Evolutionary conservation across 1,139 yeast genomes (phyloP).

Genomic region (Chernovozyma sophiae-reginae): DNA sequence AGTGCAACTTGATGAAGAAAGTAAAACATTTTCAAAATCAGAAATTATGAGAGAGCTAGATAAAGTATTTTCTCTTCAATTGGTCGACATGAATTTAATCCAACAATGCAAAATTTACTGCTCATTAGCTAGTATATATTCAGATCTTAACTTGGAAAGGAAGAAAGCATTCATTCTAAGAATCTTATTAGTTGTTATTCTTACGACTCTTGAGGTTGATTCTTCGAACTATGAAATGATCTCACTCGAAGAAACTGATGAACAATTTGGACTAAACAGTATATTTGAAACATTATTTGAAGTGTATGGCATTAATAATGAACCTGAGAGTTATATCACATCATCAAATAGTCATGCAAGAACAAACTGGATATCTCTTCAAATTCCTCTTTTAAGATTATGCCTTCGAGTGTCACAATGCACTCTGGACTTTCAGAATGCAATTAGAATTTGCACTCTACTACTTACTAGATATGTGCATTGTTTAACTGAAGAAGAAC

Average conservation of each 20-base stretch:
- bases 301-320: slow-evolving; percentile 37
- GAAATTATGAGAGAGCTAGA: slow-evolving; percentile 53
- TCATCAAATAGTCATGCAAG: slow-evolving; percentile 20
- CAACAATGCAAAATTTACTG: slow-evolving; percentile 62
- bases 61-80: slow-evolving; percentile 33
- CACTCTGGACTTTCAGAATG: slow-evolving; percentile 42
- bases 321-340: slow-evolving; percentile 22
- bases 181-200: slow-evolving; percentile 49
- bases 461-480: slow-evolving; percentile 54
- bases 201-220: slow-evolving; percentile 34
- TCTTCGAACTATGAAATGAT: slow-evolving; percentile 11
- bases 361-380: slow-evolving; percentile 52
- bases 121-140: slow-evolving; percentile 62
- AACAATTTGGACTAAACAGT: slow-evolving; percentile 15
- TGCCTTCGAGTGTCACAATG: slow-evolving; percentile 53
- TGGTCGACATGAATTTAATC: slow-evolving; percentile 40
- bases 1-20: slow-evolving; percentile 11
- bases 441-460: slow-evolving; percentile 46
- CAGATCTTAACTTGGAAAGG: slow-evolving; percentile 56
- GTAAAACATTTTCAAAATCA: slow-evolving; percentile 21
- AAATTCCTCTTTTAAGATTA: slow-evolving; percentile 53
- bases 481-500: slow-evolving; percentile 40
- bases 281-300: slow-evolving; percentile 38
- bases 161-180: slow-evolving; percentile 70
- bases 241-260: slow-evolving; percentile 1